Percentiles rank a stretch among this genome's conserved stretches.
phyloP scores from a whole-genome alignment of 73 alveolate species.

The Symbiodinium pilosum region DNA sequence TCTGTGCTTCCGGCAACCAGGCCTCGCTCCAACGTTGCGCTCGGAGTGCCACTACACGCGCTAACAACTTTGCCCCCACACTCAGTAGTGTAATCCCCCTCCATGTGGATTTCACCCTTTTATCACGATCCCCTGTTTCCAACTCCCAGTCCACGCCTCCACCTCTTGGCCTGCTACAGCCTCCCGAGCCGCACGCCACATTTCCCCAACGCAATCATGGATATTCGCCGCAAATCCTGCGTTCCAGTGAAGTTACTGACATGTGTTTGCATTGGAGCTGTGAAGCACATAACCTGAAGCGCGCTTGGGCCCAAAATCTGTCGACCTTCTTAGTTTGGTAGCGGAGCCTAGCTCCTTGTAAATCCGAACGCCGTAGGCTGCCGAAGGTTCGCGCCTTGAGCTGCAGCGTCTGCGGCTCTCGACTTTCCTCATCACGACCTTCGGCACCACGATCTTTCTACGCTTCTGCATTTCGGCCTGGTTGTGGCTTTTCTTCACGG shows the following conservation, averaged over 20 bases:
- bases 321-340: not conserved
- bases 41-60: constrained; percentile 12
- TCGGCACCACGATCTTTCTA: not conserved
- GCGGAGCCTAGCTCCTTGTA: not conserved
- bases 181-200: not conserved
- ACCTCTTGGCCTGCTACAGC: not conserved
- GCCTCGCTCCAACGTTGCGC: not conserved
- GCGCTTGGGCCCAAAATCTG: not conserved
- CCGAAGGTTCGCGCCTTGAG: not conserved
- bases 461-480: not conserved
- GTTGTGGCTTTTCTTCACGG: not conserved
- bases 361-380: not conserved
- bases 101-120: not conserved
- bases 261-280: too few relatives aligned
- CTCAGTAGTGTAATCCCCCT: constrained; percentile 17
- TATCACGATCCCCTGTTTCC: not conserved
- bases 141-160: not conserved
- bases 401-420: not conserved
- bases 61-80: constrained; percentile 33
- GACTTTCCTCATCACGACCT: not conserved
- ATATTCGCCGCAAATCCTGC: not conserved
- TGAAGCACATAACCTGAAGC: too few relatives aligned
- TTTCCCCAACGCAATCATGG: not conserved
- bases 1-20: not conserved
- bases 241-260: too few relatives aligned